phyloP scores from a whole-genome alignment of 2,329 filamentous ascomycete genomes.

The Parastagonospora nodorum region DNA sequence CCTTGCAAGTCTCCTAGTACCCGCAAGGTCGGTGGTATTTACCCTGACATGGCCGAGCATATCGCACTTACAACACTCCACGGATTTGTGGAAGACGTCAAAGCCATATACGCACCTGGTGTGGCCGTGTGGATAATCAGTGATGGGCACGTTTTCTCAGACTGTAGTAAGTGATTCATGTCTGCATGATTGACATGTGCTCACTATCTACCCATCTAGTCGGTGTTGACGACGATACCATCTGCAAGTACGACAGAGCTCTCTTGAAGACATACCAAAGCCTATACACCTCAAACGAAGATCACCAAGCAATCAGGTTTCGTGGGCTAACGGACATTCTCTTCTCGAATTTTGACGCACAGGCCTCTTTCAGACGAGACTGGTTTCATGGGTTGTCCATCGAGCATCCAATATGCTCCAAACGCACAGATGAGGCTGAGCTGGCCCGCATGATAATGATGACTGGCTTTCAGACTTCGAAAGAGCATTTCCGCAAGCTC shows the following conservation, averaged over 20 bases:
- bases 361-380: conserved; percentile 1
- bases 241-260: conserved; percentile 41
- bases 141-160: conserved; percentile 44
- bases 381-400: conserved; percentile 2
- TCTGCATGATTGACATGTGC: not conserved
- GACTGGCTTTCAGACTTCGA: conserved; percentile 8
- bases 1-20: conserved; percentile 65
- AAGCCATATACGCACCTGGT: conserved; percentile 43
- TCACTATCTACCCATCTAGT: conserved; percentile 13
- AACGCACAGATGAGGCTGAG: conserved; percentile 2
- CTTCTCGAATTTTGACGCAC: conserved; percentile 1
- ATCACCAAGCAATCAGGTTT: conserved; percentile 12
- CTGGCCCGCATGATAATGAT: conserved; percentile 22
- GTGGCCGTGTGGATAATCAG: conserved; percentile 47
- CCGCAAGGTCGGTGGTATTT: conserved; percentile 56
- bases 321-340: conserved; percentile 15
- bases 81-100: conserved; percentile 43
- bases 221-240: conserved; percentile 48
- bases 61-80: conserved; percentile 46
- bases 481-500: conserved; percentile 8
- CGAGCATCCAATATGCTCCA: conserved; percentile 13
- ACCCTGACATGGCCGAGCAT: conserved; percentile 49
- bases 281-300: conserved; percentile 1
- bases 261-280: conserved; percentile 36
- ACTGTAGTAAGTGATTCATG: conserved; percentile 39